Percentiles rank a stretch among this genome's conserved stretches.
Evolutionary conservation across 2,329 filamentous ascomycete genomes (phyloP).

Genomic region (Fusarium aywerte): DNA sequence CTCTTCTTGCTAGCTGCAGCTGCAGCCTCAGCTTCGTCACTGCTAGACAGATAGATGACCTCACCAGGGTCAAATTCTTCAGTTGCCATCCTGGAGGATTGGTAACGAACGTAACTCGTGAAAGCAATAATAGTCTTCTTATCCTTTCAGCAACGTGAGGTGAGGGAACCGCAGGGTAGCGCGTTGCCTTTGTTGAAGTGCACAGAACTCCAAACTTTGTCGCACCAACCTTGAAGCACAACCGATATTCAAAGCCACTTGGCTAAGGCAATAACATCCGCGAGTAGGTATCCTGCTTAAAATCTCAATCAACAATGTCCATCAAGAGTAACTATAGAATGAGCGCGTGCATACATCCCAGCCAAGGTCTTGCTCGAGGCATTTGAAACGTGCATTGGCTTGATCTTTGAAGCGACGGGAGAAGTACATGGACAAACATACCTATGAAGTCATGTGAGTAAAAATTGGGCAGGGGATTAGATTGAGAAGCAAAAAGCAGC

Average conservation of each 20-base stretch:
- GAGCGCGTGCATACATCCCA: conserved; percentile 3
- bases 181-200: not conserved
- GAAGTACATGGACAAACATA: conserved; percentile 25
- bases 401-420: conserved; percentile 9
- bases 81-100: conserved; percentile 24
- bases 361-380: conserved; percentile 23
- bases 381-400: conserved; percentile 25
- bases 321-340: not conserved
- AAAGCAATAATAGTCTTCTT: not conserved
- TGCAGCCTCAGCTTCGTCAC: conserved; percentile 29
- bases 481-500: not conserved
- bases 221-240: conserved; percentile 6
- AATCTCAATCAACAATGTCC: conserved; percentile 31
- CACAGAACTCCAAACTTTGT: not conserved
- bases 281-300: conserved; percentile 7
- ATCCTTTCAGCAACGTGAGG: not conserved
- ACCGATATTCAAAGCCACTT: conserved; percentile 11
- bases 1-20: conserved; percentile 44
- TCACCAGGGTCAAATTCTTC: conserved; percentile 37
- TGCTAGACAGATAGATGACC: conserved; percentile 44
- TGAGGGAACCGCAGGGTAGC: not conserved
- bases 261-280: conserved; percentile 4
- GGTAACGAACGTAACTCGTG: not conserved
- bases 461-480: not conserved
- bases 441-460: conserved; percentile 12